These are phyloP conservation scores for Tricholoma sp. DNA, from an alignment of 768 basidiomycete species.

Conservation along the genomic window DNA sequence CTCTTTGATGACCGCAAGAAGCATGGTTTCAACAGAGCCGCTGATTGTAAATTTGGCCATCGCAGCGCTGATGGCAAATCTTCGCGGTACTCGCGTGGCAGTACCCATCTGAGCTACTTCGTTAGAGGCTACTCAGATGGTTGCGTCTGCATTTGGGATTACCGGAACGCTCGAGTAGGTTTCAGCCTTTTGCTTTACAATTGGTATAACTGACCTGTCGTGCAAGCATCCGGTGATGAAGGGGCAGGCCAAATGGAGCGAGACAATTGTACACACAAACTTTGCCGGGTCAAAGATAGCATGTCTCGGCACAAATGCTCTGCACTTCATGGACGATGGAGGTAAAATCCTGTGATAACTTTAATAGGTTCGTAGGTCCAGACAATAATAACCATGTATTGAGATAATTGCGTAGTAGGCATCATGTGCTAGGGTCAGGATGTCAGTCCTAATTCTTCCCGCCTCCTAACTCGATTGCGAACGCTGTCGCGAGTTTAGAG, in stretches of 20 bases:
- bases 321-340: slow-evolving; percentile 28
- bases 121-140: slow-evolving; percentile 43
- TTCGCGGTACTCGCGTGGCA: slow-evolving; percentile 32
- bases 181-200: slow-evolving; percentile 4
- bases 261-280: slow-evolving; percentile 33
- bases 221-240: slow-evolving; percentile 31
- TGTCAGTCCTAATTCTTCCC: slow-evolving; percentile 20
- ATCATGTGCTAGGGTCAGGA: background rate
- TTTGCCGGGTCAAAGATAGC: slow-evolving; percentile 35
- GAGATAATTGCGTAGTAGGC: too few species aligned
- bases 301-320: slow-evolving; percentile 32
- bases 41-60: slow-evolving; percentile 42
- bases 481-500: slow-evolving; percentile 78
- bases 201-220: background rate
- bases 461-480: slow-evolving; percentile 71
- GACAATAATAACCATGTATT: background rate
- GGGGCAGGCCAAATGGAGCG: slow-evolving; percentile 24
- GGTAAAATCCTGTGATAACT: slow-evolving; percentile 1
- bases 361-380: background rate
- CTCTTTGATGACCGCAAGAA: slow-evolving; percentile 41
- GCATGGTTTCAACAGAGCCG: slow-evolving; percentile 30
- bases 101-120: slow-evolving; percentile 35
- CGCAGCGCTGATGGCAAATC: slow-evolving; percentile 20
- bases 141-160: slow-evolving; percentile 43
- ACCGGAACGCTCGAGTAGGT: slow-evolving; percentile 40